Base-by-base conservation (phyloP, 495 filamentous ascomycete genomes). In the Neurospora sp. region DNA sequence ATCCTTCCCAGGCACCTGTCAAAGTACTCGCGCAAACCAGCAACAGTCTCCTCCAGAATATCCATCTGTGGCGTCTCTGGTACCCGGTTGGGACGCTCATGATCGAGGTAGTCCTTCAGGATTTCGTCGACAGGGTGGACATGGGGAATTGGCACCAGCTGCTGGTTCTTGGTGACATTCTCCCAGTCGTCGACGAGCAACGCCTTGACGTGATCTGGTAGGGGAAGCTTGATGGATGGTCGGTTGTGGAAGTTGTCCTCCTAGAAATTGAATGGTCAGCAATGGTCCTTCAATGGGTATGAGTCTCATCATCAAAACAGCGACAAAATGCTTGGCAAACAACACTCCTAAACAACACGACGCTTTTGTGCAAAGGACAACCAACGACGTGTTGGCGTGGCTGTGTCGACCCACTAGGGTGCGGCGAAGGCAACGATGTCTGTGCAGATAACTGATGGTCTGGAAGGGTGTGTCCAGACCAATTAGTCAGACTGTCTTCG, bases 161-260 rank as follows among this genome's bases (percentile, higher is more conserved):
- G 91, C 74, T 91, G 88, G 77, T 94, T 93, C 85, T 98, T 98
- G 69, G 96, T 99, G 69, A 98, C 89, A 76, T 97, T 96, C 82
- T 99, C 96, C 96, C 96, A 99, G 83, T 99, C 96, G 77, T 99
- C 96, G 46, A 99, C 96, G 4, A 99, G 89, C 61, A 96, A 83
- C 20, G 91, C 90, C 82, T 98, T 98, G 69, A 99, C 82, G 70
- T 90, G 88, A 77, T 98, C 96, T 3, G 96, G 93, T 53, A 92
- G 88, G 59, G 89, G 84, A 70, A 99, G 88, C 70, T 92, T 93
- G 77, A 98, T 88, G 0, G 91, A 91, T 7, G 94, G 94, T 12
- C 92, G 88, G 20, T 84, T 80, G 74, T 93, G 88, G 81, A 97
- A 98, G 14, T 83, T 83, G 42, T 98, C 95, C 82, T 98, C 96